phyloP scores from a whole-genome alignment of 768 basidiomycete genomes.

The Lactarius hatsudake region DNA sequence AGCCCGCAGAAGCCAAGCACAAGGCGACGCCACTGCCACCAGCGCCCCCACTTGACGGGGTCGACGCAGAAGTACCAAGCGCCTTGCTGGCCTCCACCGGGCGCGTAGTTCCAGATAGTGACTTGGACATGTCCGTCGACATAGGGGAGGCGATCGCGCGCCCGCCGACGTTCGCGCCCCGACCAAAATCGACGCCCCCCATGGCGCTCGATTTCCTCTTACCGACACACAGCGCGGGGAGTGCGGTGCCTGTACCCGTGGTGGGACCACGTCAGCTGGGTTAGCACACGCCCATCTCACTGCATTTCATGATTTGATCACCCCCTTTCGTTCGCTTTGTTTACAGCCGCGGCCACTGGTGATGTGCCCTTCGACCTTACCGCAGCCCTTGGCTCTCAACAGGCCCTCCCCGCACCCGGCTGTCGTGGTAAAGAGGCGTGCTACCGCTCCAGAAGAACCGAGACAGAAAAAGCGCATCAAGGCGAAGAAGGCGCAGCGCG shows the following conservation, averaged over 20 bases:
- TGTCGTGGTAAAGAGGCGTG: slow-evolving; percentile 17
- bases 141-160: slow-evolving; percentile 16
- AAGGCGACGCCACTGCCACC: not conserved
- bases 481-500: slow-evolving; percentile 3
- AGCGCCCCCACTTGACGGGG: not conserved
- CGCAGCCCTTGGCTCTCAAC: not conserved
- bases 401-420: not conserved
- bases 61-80: not conserved
- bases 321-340: not conserved
- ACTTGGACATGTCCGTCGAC: slow-evolving; percentile 15
- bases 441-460: not conserved
- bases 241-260: not conserved
- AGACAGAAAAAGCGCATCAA: slow-evolving; percentile 7
- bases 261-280: not conserved
- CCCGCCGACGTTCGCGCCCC: not conserved
- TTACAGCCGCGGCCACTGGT: not conserved
- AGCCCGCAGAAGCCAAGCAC: slow-evolving; percentile 6
- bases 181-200: not conserved
- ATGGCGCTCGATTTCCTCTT: not conserved
- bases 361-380: not conserved
- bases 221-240: not conserved
- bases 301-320: not conserved
- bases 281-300: not conserved
- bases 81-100: not conserved
- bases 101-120: not conserved